A percentile compares a stretch with the other conserved stretches of the same genome.
phyloP scores from a whole-genome alignment of 1,284 basidiomycete genomes.

The Fomitopsis betulina region DNA sequence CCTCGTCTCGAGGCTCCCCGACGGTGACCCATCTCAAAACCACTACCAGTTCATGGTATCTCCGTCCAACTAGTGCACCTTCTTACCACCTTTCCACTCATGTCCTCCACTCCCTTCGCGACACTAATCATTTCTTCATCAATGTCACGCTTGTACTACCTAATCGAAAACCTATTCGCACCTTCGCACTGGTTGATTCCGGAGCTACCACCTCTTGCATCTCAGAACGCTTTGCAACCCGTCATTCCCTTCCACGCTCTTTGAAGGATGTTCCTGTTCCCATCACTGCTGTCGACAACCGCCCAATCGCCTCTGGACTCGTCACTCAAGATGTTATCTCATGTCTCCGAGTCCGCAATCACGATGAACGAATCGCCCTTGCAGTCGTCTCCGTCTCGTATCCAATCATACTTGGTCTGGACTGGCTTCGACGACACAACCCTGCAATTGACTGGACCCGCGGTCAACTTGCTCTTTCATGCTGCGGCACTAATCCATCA shows the following conservation, averaged over 20 bases:
- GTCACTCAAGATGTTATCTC: slow-evolving; percentile 31
- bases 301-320: slow-evolving; percentile 31
- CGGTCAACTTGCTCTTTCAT: slow-evolving; percentile 20
- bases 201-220: slow-evolving; percentile 33
- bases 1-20: background rate
- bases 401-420: slow-evolving; percentile 14
- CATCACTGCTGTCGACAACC: slow-evolving; percentile 30
- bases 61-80: background rate
- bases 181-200: slow-evolving; percentile 31
- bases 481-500: slow-evolving; percentile 12
- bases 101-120: slow-evolving; percentile 3
- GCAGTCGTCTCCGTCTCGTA: slow-evolving; percentile 20
- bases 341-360: slow-evolving; percentile 20
- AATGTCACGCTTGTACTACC: slow-evolving; percentile 28
- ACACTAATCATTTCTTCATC: slow-evolving; percentile 31
- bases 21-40: slow-evolving; percentile 8
- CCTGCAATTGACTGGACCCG: slow-evolving; percentile 19
- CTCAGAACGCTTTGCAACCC: slow-evolving; percentile 26
- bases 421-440: slow-evolving; percentile 23
- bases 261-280: slow-evolving; percentile 26
- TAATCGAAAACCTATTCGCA: slow-evolving; percentile 21
- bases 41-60: no score
- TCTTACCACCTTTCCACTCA: slow-evolving; percentile 11
- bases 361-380: slow-evolving; percentile 17
- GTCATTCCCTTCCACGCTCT: slow-evolving; percentile 26